Base-by-base conservation (phyloP, 192 early-diverging fungal genomes). In the Coemansia sp. region DNA sequence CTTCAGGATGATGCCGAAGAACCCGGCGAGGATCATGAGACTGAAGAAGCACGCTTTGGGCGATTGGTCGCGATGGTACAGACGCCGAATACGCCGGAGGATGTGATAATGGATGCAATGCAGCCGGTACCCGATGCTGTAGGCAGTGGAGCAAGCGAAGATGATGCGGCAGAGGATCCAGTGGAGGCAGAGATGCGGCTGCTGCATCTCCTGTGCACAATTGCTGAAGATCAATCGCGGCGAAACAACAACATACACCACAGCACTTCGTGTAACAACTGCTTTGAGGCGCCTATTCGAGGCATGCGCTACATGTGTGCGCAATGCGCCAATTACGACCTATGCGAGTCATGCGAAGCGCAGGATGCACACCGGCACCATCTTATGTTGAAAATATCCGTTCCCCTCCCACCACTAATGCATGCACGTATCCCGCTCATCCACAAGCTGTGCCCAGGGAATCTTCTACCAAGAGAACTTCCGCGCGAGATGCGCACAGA, bases 201-300 rank as follows among this genome's bases (percentile, higher is more conserved):
- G 7, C 71, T 97, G 62, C 78, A 86, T 12, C 68, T 98, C 7
- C 70, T 98, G 14, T 88, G 91, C 63, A 84, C 92, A 4, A 93
- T 97, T 48, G 87, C 93, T 1, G 92, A 96, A 60, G 91, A 95
- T 65, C 91, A 95, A 66, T 84, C 93, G 9, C 81, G 86, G 16
- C 32, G 68, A 69, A 85, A 85, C 58, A 82, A 71, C 10, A 84
- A 76, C 28, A 74, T 92, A 24, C 87, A 88, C 62, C 85, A 93
- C 28, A 92, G 94, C 14, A 93, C 93, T n/a, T 90, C 92, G 25
- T 98, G 97, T 78, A 93, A 95, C 76, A 87, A 89, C 74, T 98
- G 97, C 69, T 84, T 85, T 19, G 84, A 86, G 25, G 84, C 89
- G 24, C 97, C 97, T 1, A 90, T 98, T 58, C 87, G 93, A 23